Evolutionary conservation across 805 yeast genomes (phyloP).

Genomic region (Sporopachydermia quercuum): DNA sequence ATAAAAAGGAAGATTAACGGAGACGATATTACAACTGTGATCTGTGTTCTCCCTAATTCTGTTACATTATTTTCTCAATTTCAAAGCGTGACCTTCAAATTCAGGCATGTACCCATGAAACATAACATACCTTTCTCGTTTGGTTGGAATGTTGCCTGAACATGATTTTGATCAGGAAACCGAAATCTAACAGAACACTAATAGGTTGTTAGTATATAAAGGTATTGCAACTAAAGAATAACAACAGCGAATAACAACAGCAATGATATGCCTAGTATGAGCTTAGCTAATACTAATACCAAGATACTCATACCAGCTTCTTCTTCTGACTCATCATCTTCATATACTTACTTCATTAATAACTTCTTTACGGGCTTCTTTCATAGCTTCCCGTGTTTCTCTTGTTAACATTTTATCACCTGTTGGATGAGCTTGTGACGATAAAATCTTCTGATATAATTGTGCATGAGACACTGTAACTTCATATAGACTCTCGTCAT

Average conservation of each 20-base stretch:
- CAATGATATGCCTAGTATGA: too few species aligned
- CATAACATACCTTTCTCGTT: constrained; percentile 24
- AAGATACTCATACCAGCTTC: too few species aligned
- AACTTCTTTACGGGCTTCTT: constrained; percentile 8
- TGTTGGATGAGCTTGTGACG: constrained; percentile 22
- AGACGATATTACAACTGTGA: too few species aligned
- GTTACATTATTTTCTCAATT: too few species aligned
- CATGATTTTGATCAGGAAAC: constrained; percentile 40
- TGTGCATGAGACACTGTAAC: constrained; percentile 38
- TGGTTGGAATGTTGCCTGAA: constrained; percentile 36
- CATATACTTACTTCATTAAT: background rate
- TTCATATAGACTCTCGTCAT: constrained; percentile 26
- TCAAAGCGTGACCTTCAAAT: too few species aligned
- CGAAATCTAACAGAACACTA: constrained; percentile 33
- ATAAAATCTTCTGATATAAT: constrained; percentile 34
- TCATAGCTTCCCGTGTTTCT: constrained; percentile 23
- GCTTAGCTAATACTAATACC: too few species aligned
- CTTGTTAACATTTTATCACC: constrained; percentile 29
- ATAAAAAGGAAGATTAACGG: too few species aligned
- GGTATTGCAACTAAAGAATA: too few species aligned
- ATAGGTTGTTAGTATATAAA: constrained; percentile 3
- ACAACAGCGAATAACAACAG: too few species aligned
- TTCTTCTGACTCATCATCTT: background rate
- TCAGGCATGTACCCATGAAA: too few species aligned
- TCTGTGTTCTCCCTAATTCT: too few species aligned